Evolutionary conservation across 306 rosid genomes (phyloP), one percentile per base, ranked within the genome.

Genomic region (Cucumis melo): DNA sequence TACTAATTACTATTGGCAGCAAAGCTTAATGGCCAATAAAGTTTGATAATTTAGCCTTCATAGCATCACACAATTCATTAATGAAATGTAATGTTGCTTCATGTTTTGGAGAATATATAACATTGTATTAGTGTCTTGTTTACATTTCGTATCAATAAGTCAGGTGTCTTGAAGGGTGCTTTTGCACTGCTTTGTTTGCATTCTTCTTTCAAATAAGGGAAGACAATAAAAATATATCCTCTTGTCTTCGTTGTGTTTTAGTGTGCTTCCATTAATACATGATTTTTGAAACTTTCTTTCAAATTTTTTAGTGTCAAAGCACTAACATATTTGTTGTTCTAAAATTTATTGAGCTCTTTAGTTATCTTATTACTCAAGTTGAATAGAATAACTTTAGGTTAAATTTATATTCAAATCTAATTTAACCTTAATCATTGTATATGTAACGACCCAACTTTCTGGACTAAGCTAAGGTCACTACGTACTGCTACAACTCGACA

Each of bases 1-100:
- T 80, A 72, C 87, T 92, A 39, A 83, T 85, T 90, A 53, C 85
- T 5, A 77, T 87, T 20, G 90, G 88, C 24, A 87, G 96, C 73
- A 82, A 81, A 81, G 96, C 92, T 3, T 85, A 71, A 19, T 50
- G 59, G 32, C 42, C 71, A 36, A 17, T 29, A 8, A 29, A 8
- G 46, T 16, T 29, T 73, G 24, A 55, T 44, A 23, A 13, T 13
- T 46, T 7, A 13, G 39, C 38, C 55, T 20, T 1, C 36, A 42
- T 42, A 20, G 10, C 73, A 44, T 17, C 74, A 19, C 27, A 32
- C 36, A 5, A 67, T 19, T 29, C 23, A 39, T 64, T 32, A 21
- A 68, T 68, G 55, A 5, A 13, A 44, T 44, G 36, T 32, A 32
- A 32, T 32, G 36, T 3, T 32, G 36, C n/a, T n/a, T n/a, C n/a